Base-by-base conservation (phyloP, 495 filamentous ascomycete genomes). In the Neurospora discreta region DNA sequence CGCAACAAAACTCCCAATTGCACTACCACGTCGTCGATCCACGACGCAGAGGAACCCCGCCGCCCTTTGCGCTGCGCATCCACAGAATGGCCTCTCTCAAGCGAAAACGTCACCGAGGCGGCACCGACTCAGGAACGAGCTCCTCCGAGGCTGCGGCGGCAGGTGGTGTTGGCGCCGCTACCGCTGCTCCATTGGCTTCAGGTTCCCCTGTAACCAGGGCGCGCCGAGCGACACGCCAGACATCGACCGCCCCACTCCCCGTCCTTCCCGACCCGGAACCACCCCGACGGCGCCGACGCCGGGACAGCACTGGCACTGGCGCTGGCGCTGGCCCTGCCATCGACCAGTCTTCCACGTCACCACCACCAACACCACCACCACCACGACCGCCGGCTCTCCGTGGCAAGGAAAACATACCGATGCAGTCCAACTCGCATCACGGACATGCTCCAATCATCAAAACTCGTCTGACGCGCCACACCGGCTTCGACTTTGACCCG, bases 141-240 rank as follows among this genome's bases (percentile, higher is more conserved):
- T 30, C 72, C 5, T 38, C 71, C 36, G 26, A 40, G 13, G 10
- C 72, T 36, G 18, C 38, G 10, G 43, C 69, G 18, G 33, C 3
- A 0, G 33, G 33, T 38, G 16, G 52, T n/a, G 18, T 4, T 1
- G 58, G 38, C 33, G 38, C 5, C 39, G 39, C 68, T 11, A 58
- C 60, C 33, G 73, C 44, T 36, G 26, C 43, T 40, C 73, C 74
- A 39, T 70, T 73, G 36, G 33, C 70, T 16, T 70, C 77, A 5
- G 71, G 72, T 40, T 68, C 72, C 33, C 69, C 52, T 60, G 52
- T 60, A 33, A 60, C 74, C 6, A 65, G 73, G 16, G 73, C 79
- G 71, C 82, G 81, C 44, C 80, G 84, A 73, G 77, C 82, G 69
- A 86, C 84, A 68, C 82, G 84, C 70, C 79, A 77, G 46, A 80